These are phyloP conservation scores for Blastobotrys chiropterorum DNA, from an alignment of 805 yeast genomes.

Conservation along the genomic window DNA sequence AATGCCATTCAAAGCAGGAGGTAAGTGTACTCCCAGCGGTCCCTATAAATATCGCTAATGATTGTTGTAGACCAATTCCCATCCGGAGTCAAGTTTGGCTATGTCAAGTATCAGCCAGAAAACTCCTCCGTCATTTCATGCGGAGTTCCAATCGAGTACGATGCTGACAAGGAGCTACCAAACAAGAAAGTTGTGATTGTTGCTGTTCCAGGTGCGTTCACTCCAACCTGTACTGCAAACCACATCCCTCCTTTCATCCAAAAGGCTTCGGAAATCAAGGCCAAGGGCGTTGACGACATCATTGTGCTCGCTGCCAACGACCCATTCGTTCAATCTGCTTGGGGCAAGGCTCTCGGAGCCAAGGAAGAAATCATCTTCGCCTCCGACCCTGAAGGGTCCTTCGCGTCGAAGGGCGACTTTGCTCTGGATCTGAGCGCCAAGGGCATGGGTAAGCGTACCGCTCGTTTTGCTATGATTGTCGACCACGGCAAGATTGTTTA, in stretches of 20 bases:
- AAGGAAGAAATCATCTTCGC: conserved; percentile 46
- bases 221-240: conserved; percentile 69
- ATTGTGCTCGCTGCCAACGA: conserved; percentile 62
- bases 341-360: conserved; percentile 48
- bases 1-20: neutral
- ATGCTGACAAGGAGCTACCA: conserved; percentile 31
- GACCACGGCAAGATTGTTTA: conserved; percentile 50
- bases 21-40: neutral
- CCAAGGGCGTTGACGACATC: conserved; percentile 57
- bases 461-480: conserved; percentile 68
- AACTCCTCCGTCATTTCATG: conserved; percentile 28
- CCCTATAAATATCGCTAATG: neutral
- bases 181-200: conserved; percentile 59
- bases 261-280: conserved; percentile 43
- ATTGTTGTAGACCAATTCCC: conserved; percentile 24
- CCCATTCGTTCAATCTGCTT: conserved; percentile 64
- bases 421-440: conserved; percentile 45
- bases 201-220: conserved; percentile 82
- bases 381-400: conserved; percentile 56
- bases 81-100: conserved; percentile 28
- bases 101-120: conserved; percentile 32
- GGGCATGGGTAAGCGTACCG: conserved; percentile 54
- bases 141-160: conserved; percentile 34
- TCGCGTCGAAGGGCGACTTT: conserved; percentile 56
- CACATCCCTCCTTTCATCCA: conserved; percentile 65